Evolutionary conservation across 1,139 yeast species (phyloP), one percentile per base, ranked within the genome.

Genomic region (Tardiomyces depauwii): DNA sequence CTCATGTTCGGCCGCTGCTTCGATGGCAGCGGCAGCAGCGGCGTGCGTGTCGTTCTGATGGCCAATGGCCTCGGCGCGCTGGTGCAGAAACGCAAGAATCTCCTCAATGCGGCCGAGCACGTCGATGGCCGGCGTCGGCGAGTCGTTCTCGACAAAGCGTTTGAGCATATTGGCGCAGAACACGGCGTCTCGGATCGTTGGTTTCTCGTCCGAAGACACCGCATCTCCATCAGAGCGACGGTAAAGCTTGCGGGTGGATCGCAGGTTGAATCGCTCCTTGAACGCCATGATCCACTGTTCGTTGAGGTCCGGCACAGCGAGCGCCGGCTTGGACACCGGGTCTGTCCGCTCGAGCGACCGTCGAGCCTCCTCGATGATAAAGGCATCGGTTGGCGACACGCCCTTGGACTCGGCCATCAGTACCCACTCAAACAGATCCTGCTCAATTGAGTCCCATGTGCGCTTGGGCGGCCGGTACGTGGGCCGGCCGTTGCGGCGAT

Each of bases 351-450:
- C 36, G 5, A 12, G 16, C 36, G 36, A 30, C 36, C 36, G 36
- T 3, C 16, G n/a, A 11, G 36, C 36, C 36, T 30, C 36, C 36
- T 30, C 36, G 11, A 10, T 10, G 16, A 30, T 30, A 30, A 30
- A 30, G 16, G n/a, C 36, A 11, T 30, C 36, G 16, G 36, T 30
- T 10, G 36, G 36, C 16, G 36, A 30, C n/a, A 30, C 36, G 36
- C 36, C 36, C 36, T 30, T 30, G 10, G 36, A 30, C 36, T 30
- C 36, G 36, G 36, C 36, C 5, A 30, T 2, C 23, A 32, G n/a
- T 33, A 42, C 21, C 66, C 49, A 65, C 70, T 55, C 73, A 71
- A 44, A 52, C 50, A 39, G 60, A 18, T 39, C 12, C 28, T 36
- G 23, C 11, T 43, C 13, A 42, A 43, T 40, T 40, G 45, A 12